A percentile compares a stretch with the other conserved stretches of the same genome.
Evolutionary conservation across 169 alveolate species (phyloP).

Genomic region (Toxoplasma gondii): DNA sequence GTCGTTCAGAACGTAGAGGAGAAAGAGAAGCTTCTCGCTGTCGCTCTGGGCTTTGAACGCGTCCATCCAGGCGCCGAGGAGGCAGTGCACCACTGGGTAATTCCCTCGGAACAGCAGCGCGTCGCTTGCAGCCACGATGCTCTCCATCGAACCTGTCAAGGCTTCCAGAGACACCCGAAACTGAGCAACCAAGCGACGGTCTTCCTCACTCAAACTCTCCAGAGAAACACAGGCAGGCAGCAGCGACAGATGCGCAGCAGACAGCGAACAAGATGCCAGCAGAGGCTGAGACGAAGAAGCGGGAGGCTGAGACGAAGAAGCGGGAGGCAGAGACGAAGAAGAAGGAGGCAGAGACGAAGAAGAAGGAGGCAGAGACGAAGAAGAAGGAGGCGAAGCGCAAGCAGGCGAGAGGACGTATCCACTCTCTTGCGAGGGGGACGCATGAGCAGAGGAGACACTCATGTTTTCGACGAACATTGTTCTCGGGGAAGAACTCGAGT

Average conservation of each 20-base stretch:
- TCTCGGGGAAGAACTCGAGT: too few species aligned
- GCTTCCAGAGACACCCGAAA: neutral
- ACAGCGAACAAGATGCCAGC: neutral
- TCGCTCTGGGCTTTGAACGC: neutral
- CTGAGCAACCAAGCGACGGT: constrained; percentile 1
- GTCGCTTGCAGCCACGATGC: neutral
- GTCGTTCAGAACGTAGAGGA: constrained; percentile 31
- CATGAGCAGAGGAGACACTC: too few species aligned
- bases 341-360: too few species aligned
- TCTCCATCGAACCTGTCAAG: neutral
- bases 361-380: neutral
- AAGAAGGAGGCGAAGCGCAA: neutral
- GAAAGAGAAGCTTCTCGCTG: constrained; percentile 33
- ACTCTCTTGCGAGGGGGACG: too few species aligned
- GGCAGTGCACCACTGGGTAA: constrained; percentile 3
- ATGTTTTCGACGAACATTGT: too few species aligned
- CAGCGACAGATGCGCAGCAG: neutral
- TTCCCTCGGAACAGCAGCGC: constrained; percentile 1
- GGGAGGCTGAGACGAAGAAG: neutral
- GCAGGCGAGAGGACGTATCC: too few species aligned
- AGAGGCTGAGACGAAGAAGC: neutral
- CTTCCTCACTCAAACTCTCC: neutral
- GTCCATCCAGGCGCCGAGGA: neutral
- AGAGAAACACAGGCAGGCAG: neutral
- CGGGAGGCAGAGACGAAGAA: neutral